Evolutionary conservation across 768 basidiomycete species (phyloP), one percentile per base, ranked within the genome.

Genomic region (Tricholoma furcatifolium): DNA sequence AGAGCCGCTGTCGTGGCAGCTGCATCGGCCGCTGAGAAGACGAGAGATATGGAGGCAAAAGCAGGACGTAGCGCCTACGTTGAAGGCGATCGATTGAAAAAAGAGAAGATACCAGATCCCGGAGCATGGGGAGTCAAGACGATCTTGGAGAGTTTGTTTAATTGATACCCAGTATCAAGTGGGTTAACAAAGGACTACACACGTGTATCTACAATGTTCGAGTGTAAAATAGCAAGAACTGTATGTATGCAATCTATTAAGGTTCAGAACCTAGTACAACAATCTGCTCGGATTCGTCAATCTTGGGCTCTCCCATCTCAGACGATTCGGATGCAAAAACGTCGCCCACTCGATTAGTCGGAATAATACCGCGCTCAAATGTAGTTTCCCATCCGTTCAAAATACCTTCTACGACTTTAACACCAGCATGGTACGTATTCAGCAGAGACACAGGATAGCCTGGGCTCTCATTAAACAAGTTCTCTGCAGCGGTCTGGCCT

Each of bases 1-100:
- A 67, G 63, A 0, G 67, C 63, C 2, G 88, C 92, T 0, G 83
- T 87, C 36, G 68, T 70, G 47, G 82, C 80, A 0, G 90, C 85
- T 0, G 70, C 68, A 12, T 68, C 75, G 5, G 92, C 89, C 2
- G 87, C 93, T 6, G 87, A 89, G 57, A 72, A 69, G 45, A 97
- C 94, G 4, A 85, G 75, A 60, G 73, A 89, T 50, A 67, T 93
- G 1, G 82, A 85, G 36, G 93, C 94, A 2, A 93, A 87, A 71
- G 93, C 88, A 2, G 94, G 94, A 4, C 73, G 94, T 59, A 93
- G 90, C 60, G 89, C 90, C 2, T 98, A 98, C 70, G 82, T 96
- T 35, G 88, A 87, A 56, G 79, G 83, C 14, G 78, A 81, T 38
- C 72, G 82, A 58, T 72, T 95, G 50, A 82, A 72, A 65, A 70